These are phyloP conservation scores for Tricholoma furcatifolium DNA, from an alignment of 768 basidiomycete species.

Conservation along the genomic window DNA sequence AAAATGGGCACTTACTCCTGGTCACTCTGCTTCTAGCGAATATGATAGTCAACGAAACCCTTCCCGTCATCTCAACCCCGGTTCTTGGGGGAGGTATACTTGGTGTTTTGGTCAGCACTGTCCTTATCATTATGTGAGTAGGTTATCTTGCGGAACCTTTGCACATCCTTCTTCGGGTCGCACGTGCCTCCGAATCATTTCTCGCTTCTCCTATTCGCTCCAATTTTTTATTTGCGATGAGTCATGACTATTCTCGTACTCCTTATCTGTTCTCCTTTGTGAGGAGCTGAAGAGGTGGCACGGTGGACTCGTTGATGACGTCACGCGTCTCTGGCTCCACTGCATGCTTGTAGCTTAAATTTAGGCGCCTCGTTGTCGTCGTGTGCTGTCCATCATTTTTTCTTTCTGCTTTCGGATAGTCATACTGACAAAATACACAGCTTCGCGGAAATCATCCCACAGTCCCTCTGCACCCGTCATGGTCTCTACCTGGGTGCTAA, in stretches of 20 bases:
- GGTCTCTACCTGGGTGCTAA: constrained; percentile 87
- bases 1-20: constrained; percentile 79
- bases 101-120: constrained; percentile 80
- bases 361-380: not conserved
- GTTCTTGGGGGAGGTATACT: constrained; percentile 77
- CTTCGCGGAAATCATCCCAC: constrained; percentile 90
- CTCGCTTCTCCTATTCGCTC: too few relatives aligned
- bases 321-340: not conserved
- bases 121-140: constrained; percentile 84
- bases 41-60: constrained; percentile 90
- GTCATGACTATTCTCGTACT: too few relatives aligned
- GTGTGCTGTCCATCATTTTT: not conserved
- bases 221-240: too few relatives aligned
- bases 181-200: too few relatives aligned
- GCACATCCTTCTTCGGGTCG: not conserved
- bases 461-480: constrained; percentile 89
- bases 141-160: too few relatives aligned
- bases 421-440: constrained; percentile 32
- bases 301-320: not conserved
- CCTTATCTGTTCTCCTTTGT: too few relatives aligned
- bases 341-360: not conserved
- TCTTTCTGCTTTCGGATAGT: not conserved
- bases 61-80: constrained; percentile 80
- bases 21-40: constrained; percentile 84
- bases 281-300: too few relatives aligned